phyloP scores from a whole-genome alignment of 352 stramenopile species.

The Aphanomyces invadans region DNA sequence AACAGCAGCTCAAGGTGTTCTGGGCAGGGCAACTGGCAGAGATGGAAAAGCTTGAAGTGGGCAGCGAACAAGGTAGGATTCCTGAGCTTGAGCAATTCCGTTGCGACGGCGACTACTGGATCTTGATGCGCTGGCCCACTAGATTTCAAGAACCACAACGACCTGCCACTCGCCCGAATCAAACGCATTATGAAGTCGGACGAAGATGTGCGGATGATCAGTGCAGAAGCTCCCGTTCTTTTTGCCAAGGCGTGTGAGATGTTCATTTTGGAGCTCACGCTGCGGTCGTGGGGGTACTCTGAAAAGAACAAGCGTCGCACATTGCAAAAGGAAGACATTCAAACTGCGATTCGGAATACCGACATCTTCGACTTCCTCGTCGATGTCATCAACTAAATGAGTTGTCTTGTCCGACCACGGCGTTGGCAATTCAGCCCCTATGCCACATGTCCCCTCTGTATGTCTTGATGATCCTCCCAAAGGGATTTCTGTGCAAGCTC shows the following conservation, averaged over 20 bases:
- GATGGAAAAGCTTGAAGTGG: constrained; percentile 88
- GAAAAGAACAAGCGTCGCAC: constrained; percentile 88
- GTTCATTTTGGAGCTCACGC: constrained; percentile 98
- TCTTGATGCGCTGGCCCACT: too few species aligned
- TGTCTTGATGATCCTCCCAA: too few species aligned
- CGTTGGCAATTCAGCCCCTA: too few species aligned
- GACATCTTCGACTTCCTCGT: constrained; percentile 99
- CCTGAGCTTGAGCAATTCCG: background rate
- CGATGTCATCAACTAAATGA: constrained; percentile 85
- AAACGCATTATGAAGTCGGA: constrained; percentile 99
- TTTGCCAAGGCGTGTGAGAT: constrained; percentile 99
- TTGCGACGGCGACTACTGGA: background rate
- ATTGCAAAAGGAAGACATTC: constrained; percentile 98
- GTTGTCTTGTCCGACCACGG: too few species aligned
- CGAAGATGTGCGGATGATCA: constrained; percentile 98
- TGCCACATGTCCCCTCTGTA: too few species aligned
- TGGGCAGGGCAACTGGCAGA: constrained; percentile 89
- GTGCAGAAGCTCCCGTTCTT: constrained; percentile 94
- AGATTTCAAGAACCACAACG: constrained; percentile 99
- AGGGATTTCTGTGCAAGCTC: background rate
- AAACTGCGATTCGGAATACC: constrained; percentile 96
- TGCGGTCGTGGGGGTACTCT: constrained; percentile 87
- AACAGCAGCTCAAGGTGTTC: constrained; percentile 87
- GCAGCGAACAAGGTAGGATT: constrained; percentile 92
- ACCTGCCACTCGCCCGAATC: constrained; percentile 96